A percentile compares a stretch with the other conserved stretches of the same genome.
Evolutionary conservation across 768 basidiomycete species (phyloP).

Genomic region (Panaeolus cyanescens): DNA sequence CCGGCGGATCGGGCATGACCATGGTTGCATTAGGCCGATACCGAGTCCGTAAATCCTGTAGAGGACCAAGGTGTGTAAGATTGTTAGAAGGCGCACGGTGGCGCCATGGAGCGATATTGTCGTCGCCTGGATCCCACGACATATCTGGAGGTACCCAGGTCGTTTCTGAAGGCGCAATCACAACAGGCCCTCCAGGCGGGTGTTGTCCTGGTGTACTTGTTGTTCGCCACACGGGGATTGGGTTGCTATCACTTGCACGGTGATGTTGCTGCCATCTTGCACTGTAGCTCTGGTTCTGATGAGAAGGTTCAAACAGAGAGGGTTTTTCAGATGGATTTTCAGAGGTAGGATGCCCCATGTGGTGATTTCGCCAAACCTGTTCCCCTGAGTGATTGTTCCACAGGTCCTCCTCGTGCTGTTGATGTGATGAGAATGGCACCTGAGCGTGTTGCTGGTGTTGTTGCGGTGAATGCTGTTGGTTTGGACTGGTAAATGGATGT

Average conservation of each 20-base stretch:
- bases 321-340: background rate
- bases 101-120: background rate
- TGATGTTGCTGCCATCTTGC: background rate
- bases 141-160: background rate
- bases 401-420: background rate
- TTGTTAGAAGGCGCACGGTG: background rate
- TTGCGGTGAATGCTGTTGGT: background rate
- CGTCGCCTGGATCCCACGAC: background rate
- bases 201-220: background rate
- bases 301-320: background rate
- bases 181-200: background rate
- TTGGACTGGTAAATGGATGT: background rate
- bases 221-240: background rate
- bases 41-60: background rate
- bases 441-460: background rate
- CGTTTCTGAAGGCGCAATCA: background rate
- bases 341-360: background rate
- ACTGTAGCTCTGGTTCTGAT: background rate
- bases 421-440: no score
- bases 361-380: background rate
- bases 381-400: background rate
- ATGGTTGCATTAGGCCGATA: background rate
- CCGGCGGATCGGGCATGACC: background rate
- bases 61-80: background rate
- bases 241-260: background rate